Conservation (phyloP, 2,329 filamentous ascomycete genomes). For the Monosporascus sp. region DNA sequence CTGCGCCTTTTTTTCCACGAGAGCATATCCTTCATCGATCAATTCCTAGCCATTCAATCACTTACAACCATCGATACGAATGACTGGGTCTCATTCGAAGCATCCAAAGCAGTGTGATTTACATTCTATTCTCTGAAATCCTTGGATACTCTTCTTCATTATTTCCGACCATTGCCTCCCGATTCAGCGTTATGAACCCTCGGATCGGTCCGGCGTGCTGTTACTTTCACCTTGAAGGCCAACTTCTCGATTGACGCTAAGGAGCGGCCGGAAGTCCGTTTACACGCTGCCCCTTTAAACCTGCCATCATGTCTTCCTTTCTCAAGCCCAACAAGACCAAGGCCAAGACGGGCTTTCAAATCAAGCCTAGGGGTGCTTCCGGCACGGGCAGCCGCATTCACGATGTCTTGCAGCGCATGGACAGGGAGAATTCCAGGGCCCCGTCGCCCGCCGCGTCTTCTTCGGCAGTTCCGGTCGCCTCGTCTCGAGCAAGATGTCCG, state of each 20-base stretch:
- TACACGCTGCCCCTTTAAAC: conserved; percentile 2
- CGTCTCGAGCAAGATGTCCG: conserved; percentile 43
- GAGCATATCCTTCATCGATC: neutral
- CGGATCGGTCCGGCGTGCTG: neutral
- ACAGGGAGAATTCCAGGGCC: conserved; percentile 18
- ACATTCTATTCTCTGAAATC: neutral
- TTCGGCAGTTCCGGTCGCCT: conserved; percentile 19
- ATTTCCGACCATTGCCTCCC: no score
- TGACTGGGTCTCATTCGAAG: no score
- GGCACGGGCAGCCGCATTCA: conserved; percentile 47
- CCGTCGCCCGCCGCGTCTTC: conserved; percentile 11
- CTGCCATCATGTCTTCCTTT: conserved; percentile 40
- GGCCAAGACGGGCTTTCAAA: conserved; percentile 28
- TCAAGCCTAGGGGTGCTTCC: conserved; percentile 36
- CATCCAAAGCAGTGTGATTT: neutral
- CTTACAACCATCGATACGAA: neutral
- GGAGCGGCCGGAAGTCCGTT: neutral
- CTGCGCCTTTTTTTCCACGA: neutral
- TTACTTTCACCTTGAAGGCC: neutral
- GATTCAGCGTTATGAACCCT: neutral
- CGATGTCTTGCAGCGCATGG: conserved; percentile 29
- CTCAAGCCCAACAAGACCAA: conserved; percentile 35
- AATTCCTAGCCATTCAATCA: neutral
- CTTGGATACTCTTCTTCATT: neutral
- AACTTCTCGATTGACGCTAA: neutral